phyloP scores from a whole-genome alignment of 2,329 filamentous ascomycete genomes.

The Hymenoscyphus repandus region DNA sequence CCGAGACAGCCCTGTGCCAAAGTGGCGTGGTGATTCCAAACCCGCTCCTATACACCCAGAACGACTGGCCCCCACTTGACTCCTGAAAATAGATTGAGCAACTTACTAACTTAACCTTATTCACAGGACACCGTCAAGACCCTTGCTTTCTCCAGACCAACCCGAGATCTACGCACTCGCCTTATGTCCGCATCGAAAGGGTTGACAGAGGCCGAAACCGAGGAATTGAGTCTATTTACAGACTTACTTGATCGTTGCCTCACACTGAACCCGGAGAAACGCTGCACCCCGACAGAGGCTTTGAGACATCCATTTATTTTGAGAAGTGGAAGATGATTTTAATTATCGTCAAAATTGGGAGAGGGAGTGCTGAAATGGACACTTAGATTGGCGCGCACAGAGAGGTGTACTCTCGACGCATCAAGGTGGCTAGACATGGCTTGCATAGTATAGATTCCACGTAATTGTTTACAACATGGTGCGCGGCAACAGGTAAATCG shows the following conservation, averaged over 20 bases:
- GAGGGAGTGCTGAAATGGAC: no score
- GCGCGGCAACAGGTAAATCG: no score
- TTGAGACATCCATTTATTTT: constrained; percentile 82
- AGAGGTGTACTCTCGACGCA: no score
- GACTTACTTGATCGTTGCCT: constrained; percentile 87
- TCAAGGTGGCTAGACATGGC: no score
- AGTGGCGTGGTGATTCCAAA: not conserved
- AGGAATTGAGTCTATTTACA: constrained; percentile 76
- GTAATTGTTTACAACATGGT: no score
- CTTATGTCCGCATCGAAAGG: constrained; percentile 69
- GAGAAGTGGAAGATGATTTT: constrained; percentile 7
- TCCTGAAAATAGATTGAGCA: constrained; percentile 8
- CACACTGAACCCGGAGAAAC: constrained; percentile 85
- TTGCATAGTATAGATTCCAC: no score
- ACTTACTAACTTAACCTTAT: constrained; percentile 13
- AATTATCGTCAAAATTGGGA: no score
- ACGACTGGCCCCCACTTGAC: not conserved
- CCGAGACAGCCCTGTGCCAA: constrained; percentile 29
- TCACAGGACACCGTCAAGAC: constrained; percentile 60
- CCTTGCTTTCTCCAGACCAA: constrained; percentile 67
- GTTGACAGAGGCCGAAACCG: constrained; percentile 67
- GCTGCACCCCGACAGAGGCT: constrained; percentile 81
- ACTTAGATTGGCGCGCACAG: no score
- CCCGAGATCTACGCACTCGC: constrained; percentile 75
- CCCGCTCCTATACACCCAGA: constrained; percentile 6